These are phyloP conservation scores for Periconia macrospinosa DNA, from an alignment of 2,329 filamentous ascomycete genomes.

Conservation along the genomic window DNA sequence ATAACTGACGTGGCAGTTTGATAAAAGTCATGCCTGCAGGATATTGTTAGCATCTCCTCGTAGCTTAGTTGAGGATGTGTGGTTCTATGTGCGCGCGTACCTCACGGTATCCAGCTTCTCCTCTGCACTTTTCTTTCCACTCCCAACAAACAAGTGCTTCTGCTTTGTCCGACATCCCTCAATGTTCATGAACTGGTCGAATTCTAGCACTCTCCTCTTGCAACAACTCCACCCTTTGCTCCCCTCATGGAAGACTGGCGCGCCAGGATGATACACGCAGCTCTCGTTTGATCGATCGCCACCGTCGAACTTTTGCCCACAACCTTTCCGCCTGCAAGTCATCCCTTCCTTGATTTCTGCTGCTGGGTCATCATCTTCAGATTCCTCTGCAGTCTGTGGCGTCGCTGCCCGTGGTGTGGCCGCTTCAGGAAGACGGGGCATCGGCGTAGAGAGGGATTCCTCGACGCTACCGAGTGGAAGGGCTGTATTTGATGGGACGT, in stretches of 20 bases:
- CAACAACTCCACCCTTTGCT: conserved; percentile 98
- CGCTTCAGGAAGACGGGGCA: conserved; percentile 35
- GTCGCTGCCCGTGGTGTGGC: conserved; percentile 24
- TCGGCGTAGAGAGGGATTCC: conserved; percentile 34
- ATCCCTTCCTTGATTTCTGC: conserved; percentile 73
- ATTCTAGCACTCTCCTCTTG: conserved; percentile 91
- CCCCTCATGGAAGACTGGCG: conserved; percentile 94
- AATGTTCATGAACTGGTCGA: conserved; percentile 97
- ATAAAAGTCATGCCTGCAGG: conserved; percentile 80
- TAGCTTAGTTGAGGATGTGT: not conserved
- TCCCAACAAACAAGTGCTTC: conserved; percentile 82
- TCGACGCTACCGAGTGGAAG: conserved; percentile 36
- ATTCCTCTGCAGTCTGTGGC: conserved; percentile 48
- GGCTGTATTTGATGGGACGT: conserved; percentile 43
- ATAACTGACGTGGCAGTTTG: conserved; percentile 85
- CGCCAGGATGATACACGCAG: conserved; percentile 87
- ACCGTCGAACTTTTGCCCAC: conserved; percentile 66
- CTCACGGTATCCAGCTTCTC: conserved; percentile 78
- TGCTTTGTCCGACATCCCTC: conserved; percentile 83
- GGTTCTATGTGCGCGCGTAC: conserved; percentile 44
- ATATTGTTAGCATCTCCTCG: not conserved
- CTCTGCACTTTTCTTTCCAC: conserved; percentile 67
- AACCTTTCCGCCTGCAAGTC: conserved; percentile 77
- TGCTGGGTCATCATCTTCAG: conserved; percentile 82
- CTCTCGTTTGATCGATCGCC: conserved; percentile 64